Base-by-base conservation (phyloP, 441 rosid species). In the Corymbia calophylla region DNA sequence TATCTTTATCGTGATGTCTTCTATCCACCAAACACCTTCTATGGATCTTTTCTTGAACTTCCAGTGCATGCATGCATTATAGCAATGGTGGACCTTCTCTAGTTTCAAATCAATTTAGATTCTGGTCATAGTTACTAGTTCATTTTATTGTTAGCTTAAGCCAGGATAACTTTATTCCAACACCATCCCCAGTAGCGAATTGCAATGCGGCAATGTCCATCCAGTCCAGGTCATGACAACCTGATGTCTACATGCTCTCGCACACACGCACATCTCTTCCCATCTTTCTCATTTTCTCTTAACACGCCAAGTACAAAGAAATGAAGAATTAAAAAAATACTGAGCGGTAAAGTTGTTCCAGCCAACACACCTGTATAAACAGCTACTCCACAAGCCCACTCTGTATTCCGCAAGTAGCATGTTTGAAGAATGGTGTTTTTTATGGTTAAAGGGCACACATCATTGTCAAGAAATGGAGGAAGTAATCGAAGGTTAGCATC, bases 341-440 rank as follows among this genome's bases (percentile, higher is more conserved):
- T 58, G 88, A 90, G 84, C 84, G 49, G 86, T 23, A 44, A 44
- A 77, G 85, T 13, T 44, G 31, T 80, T 80, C 19, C 29, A 80
- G 89, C n/a, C 84, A 91, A 87, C 94, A 88, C 94, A 93, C 99
- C 99, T 90, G 99, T 97, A 87, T 98, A 97, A 88, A 97, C 94
- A 92, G 99, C 98, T 90, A 97, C 99, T 91, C 99, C 99, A 94
- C 99, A 98, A 87, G 95, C 99, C 99, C 99, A 97, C 91, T 98
- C 99, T 29, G 99, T 97, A 92, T 98, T 98, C 89, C 99, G 93
- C 93, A 98, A 93, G 94, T 97, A 98, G 94, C 99, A 98, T 86
- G 99, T 95, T 92, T 98, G 99, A 89, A 98, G 99, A 93, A 98
- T 90, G 58, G 99, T 97, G 92, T 97, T 98, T 92, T 96, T 98